Evolutionary conservation across 2,329 filamentous ascomycete genomes (phyloP).

Genomic region (Xylaria digitata): DNA sequence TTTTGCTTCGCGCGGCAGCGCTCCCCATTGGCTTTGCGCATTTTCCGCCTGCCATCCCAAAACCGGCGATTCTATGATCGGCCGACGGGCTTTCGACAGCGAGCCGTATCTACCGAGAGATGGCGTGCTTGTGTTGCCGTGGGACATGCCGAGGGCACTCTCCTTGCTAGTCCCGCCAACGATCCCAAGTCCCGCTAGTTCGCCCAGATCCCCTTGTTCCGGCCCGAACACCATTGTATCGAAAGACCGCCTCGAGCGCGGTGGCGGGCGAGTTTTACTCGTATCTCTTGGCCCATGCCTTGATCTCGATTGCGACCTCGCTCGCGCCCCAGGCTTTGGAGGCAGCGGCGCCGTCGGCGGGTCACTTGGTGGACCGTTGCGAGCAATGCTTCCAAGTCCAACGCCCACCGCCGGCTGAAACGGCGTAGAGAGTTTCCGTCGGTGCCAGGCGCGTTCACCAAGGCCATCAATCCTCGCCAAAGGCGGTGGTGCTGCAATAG

Average conservation of each 20-base stretch:
- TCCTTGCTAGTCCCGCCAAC: background rate
- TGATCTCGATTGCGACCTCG: slow-evolving; percentile 2
- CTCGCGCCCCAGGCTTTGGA: background rate
- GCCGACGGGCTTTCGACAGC: slow-evolving; percentile 10
- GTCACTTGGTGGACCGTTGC: slow-evolving; percentile 25
- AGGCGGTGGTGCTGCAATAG: slow-evolving; percentile 16
- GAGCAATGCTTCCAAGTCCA: slow-evolving; percentile 10
- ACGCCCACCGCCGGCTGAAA: slow-evolving; percentile 26
- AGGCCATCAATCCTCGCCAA: slow-evolving; percentile 38
- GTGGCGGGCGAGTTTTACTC: slow-evolving; percentile 1
- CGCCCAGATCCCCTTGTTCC: background rate
- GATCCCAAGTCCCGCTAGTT: background rate
- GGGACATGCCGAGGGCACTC: slow-evolving; percentile 20
- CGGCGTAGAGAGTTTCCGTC: slow-evolving; percentile 43
- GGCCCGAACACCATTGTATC: slow-evolving; percentile 29
- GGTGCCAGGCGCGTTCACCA: slow-evolving; percentile 48
- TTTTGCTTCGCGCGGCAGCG: background rate
- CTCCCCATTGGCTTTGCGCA: background rate
- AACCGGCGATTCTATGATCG: slow-evolving; percentile 25
- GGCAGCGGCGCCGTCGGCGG: slow-evolving; percentile 38
- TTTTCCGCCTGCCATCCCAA: slow-evolving; percentile 22
- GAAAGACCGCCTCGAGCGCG: slow-evolving; percentile 38
- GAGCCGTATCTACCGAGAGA: slow-evolving; percentile 32
- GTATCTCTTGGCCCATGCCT: background rate
- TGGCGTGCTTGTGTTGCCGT: slow-evolving; percentile 27